Conservation (phyloP, 2,329 filamentous ascomycete genomes). For the Pseudogymnoascus pannorum region DNA sequence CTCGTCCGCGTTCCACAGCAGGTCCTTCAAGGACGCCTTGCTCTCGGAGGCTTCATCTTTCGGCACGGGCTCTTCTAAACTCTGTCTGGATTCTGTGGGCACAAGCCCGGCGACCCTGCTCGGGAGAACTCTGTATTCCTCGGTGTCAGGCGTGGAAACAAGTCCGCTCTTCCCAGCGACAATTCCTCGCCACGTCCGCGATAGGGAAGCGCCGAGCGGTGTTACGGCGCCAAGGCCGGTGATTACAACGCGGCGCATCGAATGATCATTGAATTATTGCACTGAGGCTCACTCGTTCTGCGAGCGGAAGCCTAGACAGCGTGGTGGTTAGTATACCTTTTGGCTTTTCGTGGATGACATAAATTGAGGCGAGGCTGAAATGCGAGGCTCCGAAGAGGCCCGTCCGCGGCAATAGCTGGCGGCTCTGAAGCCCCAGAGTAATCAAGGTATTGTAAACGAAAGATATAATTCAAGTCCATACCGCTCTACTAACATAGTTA, state of each 20-base stretch:
- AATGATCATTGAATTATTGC: conserved; percentile 19
- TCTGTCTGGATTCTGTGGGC: conserved; percentile 42
- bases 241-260: conserved; percentile 64
- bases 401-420: background rate
- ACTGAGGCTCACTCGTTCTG: background rate
- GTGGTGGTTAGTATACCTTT: background rate
- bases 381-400: background rate
- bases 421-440: background rate
- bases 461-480: background rate
- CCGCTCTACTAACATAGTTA: background rate
- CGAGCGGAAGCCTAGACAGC: background rate
- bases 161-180: conserved; percentile 76
- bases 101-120: conserved; percentile 82
- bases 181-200: conserved; percentile 72
- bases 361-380: background rate
- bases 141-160: conserved; percentile 42
- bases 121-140: conserved; percentile 61
- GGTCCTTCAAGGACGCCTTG: conserved; percentile 33
- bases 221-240: conserved; percentile 77
- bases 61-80: conserved; percentile 7
- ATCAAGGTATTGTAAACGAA: background rate
- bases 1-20: conserved; percentile 43
- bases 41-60: conserved; percentile 24
- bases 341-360: background rate
- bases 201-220: conserved; percentile 73